Conservation (phyloP, 495 filamentous ascomycete genomes). For the Penicillium manginii region DNA sequence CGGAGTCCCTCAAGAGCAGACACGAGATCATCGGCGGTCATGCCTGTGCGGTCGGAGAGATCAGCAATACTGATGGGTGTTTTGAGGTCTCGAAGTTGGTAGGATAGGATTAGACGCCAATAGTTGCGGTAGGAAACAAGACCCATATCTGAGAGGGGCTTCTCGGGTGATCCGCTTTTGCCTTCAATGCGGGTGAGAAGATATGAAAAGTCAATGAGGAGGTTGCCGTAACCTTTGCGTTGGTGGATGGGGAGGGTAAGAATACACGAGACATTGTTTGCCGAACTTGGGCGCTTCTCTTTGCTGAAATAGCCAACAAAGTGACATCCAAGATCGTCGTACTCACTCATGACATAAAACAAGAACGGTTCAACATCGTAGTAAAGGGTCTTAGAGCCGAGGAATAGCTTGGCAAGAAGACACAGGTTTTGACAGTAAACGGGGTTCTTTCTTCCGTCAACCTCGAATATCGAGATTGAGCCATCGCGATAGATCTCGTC, state of each 20-base stretch:
- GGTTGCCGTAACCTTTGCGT: constrained; percentile 93
- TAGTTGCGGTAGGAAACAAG: constrained; percentile 96
- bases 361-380: constrained; percentile 98
- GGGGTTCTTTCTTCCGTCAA: constrained; percentile 94
- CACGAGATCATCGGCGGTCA: constrained; percentile 95
- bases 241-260: constrained; percentile 94
- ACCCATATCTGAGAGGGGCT: constrained; percentile 97
- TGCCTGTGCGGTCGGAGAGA: constrained; percentile 88
- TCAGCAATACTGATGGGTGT: constrained; percentile 71
- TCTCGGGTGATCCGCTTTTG: constrained; percentile 95
- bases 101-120: constrained; percentile 88
- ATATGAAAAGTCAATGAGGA: constrained; percentile 98
- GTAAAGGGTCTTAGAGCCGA: constrained; percentile 96
- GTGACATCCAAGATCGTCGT: constrained; percentile 89
- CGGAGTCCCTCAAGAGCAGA: constrained; percentile 88
- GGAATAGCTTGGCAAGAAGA: constrained; percentile 91
- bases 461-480: constrained; percentile 93
- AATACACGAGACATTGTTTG: constrained; percentile 97
- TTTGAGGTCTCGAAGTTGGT: constrained; percentile 70
- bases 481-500: constrained; percentile 98
- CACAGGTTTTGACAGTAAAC: constrained; percentile 98
- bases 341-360: constrained; percentile 98
- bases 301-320: constrained; percentile 99
- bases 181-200: constrained; percentile 89
- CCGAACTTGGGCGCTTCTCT: constrained; percentile 92